Conservation (phyloP, 1,284 basidiomycete species). For the Ceratobasidium sp. region DNA sequence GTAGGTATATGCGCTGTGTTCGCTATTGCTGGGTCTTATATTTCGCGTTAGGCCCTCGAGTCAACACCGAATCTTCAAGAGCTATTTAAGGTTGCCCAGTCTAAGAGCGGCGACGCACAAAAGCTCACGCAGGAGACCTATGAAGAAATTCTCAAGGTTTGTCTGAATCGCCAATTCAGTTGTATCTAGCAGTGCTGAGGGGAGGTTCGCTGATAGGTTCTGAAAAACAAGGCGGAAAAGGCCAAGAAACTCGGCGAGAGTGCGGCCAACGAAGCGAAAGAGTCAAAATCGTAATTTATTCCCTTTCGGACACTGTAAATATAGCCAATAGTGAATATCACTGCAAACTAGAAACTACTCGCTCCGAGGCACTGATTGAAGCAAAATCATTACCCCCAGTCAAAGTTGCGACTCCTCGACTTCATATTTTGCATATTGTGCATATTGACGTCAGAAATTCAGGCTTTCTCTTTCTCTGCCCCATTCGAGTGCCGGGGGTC, state of each 20-base stretch:
- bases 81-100: conserved; percentile 55
- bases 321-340: conserved; percentile 2
- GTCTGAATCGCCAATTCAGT: background rate
- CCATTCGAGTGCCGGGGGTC: too few species aligned
- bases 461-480: too few species aligned
- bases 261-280: conserved; percentile 53
- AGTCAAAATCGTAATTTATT: conserved; percentile 22
- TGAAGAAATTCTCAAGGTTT: conserved; percentile 52
- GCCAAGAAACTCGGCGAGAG: conserved; percentile 56
- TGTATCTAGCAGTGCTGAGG: background rate
- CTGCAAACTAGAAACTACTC: background rate
- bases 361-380: too few species aligned
- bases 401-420: too few species aligned
- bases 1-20: conserved; percentile 48
- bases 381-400: too few species aligned
- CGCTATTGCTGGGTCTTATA: background rate
- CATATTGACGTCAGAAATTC: too few species aligned
- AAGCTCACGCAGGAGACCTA: conserved; percentile 59
- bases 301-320: background rate
- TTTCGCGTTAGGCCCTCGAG: conserved; percentile 52
- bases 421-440: too few species aligned
- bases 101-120: conserved; percentile 57
- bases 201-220: conserved; percentile 51
- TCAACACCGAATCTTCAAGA: conserved; percentile 56
- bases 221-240: conserved; percentile 58